Conservation (phyloP, 2,329 filamentous ascomycete genomes). For the Phialemonium atrogriseum region DNA sequence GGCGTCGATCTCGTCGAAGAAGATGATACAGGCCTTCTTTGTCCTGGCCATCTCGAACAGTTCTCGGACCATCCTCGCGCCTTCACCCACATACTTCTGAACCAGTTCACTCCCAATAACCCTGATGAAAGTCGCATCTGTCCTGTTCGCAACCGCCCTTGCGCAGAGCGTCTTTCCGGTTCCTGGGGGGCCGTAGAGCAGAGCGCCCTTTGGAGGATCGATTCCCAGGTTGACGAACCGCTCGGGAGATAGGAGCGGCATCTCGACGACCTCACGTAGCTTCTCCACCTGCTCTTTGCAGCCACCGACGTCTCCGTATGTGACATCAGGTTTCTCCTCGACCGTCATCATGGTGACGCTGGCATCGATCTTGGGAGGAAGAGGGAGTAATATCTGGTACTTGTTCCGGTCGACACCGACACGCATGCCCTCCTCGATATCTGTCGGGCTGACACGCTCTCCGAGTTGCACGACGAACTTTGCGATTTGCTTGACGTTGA, state of each 20-base stretch:
- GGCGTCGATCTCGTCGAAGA: slow-evolving; percentile 97
- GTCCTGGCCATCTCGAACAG: slow-evolving; percentile 99
- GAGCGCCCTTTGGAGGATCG: slow-evolving; percentile 92
- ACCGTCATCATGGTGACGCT: slow-evolving; percentile 99
- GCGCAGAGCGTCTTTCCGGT: slow-evolving; percentile 99
- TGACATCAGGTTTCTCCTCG: slow-evolving; percentile 98
- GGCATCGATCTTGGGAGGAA: slow-evolving; percentile 97
- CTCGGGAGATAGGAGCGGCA: slow-evolving; percentile 93
- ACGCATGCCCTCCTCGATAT: slow-evolving; percentile 99
- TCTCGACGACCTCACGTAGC: slow-evolving; percentile 95
- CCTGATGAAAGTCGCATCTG: slow-evolving; percentile 96
- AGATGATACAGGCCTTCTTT: slow-evolving; percentile 99
- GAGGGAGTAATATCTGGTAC: slow-evolving; percentile 94
- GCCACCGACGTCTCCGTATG: slow-evolving; percentile 95
- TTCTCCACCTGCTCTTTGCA: slow-evolving; percentile 99
- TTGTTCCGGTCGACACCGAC: slow-evolving; percentile 98
- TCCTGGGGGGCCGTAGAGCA: slow-evolving; percentile 92
- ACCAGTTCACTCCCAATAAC: slow-evolving; percentile 97
- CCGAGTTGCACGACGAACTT: slow-evolving; percentile 98
- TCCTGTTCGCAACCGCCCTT: slow-evolving; percentile 93
- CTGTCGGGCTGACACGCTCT: slow-evolving; percentile 91
- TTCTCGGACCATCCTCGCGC: slow-evolving; percentile 96
- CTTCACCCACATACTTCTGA: slow-evolving; percentile 98
- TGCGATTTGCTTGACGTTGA: slow-evolving; percentile 99
- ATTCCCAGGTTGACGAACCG: slow-evolving; percentile 98